These are phyloP conservation scores for Sugiyamaella qingdaonensis DNA, from an alignment of 805 yeast genomes.

Conservation along the genomic window DNA sequence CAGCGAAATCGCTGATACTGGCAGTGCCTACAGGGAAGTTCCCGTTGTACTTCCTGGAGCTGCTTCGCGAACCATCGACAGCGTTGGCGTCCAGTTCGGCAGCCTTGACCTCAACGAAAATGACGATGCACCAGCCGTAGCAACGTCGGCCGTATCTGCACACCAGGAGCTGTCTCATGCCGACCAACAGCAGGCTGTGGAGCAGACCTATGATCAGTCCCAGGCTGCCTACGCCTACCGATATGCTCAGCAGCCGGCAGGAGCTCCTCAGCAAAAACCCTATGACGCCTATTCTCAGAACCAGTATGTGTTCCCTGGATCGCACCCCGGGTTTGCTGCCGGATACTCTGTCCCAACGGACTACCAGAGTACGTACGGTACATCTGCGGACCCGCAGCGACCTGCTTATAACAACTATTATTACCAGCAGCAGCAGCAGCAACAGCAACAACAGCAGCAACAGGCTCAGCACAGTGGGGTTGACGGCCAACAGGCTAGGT, in stretches of 20 bases:
- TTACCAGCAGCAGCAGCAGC: constrained; percentile 20
- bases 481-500: constrained; percentile 7
- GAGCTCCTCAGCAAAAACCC: constrained; percentile 16
- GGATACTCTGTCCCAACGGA: constrained; percentile 18
- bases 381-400: constrained; percentile 17
- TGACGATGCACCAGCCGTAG: constrained; percentile 18
- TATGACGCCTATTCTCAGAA: constrained; percentile 15
- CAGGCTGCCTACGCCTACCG: constrained; percentile 14
- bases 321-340: constrained; percentile 20
- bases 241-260: constrained; percentile 19
- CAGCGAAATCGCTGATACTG: constrained; percentile 25
- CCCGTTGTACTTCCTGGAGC: constrained; percentile 53
- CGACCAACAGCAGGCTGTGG: constrained; percentile 22
- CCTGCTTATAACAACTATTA: constrained; percentile 21
- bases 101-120: constrained; percentile 48
- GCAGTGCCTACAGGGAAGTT: constrained; percentile 37
- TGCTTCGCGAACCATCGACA: constrained; percentile 39
- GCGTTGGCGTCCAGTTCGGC: constrained; percentile 62
- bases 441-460: constrained; percentile 16
- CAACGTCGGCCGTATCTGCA: not conserved
- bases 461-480: constrained; percentile 32
- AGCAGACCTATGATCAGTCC: constrained; percentile 18
- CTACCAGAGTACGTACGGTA: constrained; percentile 17
- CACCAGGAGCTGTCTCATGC: constrained; percentile 12
- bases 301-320: constrained; percentile 22